A percentile compares a stretch with the other conserved stretches of the same genome.
Evolutionary conservation across 78 protist species (phyloP).

Genomic region (Dictyostelium brefeldianum): DNA sequence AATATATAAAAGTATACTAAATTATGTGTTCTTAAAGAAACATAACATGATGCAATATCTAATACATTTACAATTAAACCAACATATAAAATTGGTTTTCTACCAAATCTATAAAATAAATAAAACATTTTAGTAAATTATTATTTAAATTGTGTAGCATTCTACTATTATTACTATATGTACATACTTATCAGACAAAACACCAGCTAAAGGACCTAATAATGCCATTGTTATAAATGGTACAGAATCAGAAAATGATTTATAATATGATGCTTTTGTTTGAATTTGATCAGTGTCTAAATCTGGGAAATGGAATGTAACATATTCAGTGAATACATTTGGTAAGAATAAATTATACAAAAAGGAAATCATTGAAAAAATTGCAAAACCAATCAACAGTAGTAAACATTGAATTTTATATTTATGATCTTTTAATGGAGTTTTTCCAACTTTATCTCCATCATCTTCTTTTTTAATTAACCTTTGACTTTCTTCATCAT

Average conservation of each 20-base stretch:
- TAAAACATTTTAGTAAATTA: too few species aligned
- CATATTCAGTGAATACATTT: constrained; percentile 16
- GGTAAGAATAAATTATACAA: neutral
- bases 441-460: too few species aligned
- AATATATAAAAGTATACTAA: neutral
- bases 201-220: too few species aligned
- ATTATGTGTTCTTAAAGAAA: neutral
- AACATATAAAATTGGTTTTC: neutral
- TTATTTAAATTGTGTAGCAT: too few species aligned
- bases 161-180: too few species aligned
- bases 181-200: too few species aligned
- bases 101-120: neutral
- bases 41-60: neutral
- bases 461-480: too few species aligned
- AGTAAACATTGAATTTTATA: too few species aligned
- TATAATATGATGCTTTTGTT: constrained; percentile 16
- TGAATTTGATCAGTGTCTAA: neutral
- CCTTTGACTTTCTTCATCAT: too few species aligned
- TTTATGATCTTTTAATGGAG: too few species aligned
- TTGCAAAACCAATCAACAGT: too few species aligned
- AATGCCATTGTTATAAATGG: constrained; percentile 13
- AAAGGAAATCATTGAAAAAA: neutral
- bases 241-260: constrained; percentile 19
- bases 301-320: neutral
- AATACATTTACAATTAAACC: neutral